phyloP scores from a whole-genome alignment of 306 rosid genomes.

The Astragalus membranaceus region DNA sequence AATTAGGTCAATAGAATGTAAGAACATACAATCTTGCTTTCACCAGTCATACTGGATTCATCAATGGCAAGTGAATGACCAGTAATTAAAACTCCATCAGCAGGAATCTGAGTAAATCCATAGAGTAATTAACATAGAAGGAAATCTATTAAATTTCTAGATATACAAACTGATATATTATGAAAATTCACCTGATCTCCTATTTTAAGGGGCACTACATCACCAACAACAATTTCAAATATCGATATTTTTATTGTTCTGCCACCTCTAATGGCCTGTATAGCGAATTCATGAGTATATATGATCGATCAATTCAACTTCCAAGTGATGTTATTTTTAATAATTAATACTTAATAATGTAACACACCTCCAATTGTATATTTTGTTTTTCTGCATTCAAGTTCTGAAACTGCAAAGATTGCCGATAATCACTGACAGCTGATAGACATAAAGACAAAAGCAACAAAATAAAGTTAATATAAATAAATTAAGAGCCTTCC shows the following conservation, averaged over 20 bases:
- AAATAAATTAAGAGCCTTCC: not conserved
- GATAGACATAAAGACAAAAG: conserved; percentile 22
- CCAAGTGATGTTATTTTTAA: not conserved
- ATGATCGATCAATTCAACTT: conserved; percentile 21
- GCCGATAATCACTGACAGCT: conserved; percentile 92
- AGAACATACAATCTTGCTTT: conserved; percentile 80
- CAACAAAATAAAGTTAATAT: conserved; percentile 3
- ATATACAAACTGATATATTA: conserved; percentile 13
- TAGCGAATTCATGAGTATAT: conserved; percentile 20
- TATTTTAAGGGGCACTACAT: conserved; percentile 77
- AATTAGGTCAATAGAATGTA: conserved; percentile 9
- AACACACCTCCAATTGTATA: conserved; percentile 74
- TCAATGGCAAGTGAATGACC: conserved; percentile 89
- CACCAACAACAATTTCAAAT: conserved; percentile 89
- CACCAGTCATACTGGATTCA: conserved; percentile 98
- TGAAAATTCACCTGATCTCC: conserved; percentile 73
- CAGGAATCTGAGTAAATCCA: conserved; percentile 59
- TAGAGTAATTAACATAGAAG: not conserved
- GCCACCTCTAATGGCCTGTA: conserved; percentile 75
- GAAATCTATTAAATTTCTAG: not conserved
- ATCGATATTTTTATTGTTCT: conserved; percentile 62
- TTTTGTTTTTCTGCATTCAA: conserved; percentile 76
- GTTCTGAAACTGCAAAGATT: conserved; percentile 87
- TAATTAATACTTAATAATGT: not conserved
- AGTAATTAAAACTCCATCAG: conserved; percentile 73